phyloP scores from a whole-genome alignment of 352 stramenopile species.

The Chrysophaeum taylorii region DNA sequence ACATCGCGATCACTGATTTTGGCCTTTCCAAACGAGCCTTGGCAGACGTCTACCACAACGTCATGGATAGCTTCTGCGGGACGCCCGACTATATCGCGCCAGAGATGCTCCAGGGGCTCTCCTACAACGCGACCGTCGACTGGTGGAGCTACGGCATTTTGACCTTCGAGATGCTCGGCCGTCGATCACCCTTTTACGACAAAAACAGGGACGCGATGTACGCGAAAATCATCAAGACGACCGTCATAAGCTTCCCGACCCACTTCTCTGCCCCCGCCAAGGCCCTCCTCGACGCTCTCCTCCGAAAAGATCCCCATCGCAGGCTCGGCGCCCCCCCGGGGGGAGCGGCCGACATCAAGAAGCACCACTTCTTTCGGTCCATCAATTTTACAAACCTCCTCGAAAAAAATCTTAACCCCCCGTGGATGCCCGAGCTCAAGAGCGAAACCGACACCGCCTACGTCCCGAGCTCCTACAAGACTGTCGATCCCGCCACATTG shows the following conservation, averaged over 20 bases:
- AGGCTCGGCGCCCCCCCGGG: too few species aligned
- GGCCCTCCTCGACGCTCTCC: constrained; percentile 60
- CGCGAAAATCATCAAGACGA: constrained; percentile 69
- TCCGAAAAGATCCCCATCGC: constrained; percentile 77
- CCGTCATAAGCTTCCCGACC: constrained; percentile 34
- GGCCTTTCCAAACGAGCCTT: constrained; percentile 80
- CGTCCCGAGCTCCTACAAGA: too few species aligned
- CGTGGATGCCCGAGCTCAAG: too few species aligned
- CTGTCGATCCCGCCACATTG: too few species aligned
- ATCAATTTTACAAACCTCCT: too few species aligned
- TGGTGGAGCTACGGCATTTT: constrained; percentile 84
- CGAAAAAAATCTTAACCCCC: too few species aligned
- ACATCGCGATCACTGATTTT: constrained; percentile 80
- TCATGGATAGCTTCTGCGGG: constrained; percentile 59
- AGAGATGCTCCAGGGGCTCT: constrained; percentile 69
- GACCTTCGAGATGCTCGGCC: constrained; percentile 87
- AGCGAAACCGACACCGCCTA: too few species aligned
- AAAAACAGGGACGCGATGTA: constrained; percentile 87
- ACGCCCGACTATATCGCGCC: constrained; percentile 82
- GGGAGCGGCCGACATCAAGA: too few species aligned
- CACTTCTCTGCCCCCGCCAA: constrained; percentile 77
- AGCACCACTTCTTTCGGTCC: too few species aligned
- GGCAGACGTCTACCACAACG: constrained; percentile 41
- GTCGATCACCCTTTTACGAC: constrained; percentile 83
- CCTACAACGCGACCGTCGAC: constrained; percentile 75